A percentile compares a stretch with the other conserved stretches of the same genome.
Conservation (phyloP, 129 eudicot genomes). For the Deinandra increscens region DNA sequence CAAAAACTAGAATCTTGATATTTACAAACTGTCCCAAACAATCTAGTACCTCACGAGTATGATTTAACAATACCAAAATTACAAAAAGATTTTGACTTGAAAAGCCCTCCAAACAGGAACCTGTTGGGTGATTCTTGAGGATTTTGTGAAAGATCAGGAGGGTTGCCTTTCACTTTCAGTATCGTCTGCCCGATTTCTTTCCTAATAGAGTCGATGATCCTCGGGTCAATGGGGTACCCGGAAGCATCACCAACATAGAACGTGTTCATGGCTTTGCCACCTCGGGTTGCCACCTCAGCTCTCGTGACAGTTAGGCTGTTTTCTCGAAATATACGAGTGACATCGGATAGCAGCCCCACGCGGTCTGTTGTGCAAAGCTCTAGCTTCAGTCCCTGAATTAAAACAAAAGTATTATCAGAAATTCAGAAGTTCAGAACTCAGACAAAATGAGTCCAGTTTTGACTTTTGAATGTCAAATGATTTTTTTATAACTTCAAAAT, state of each 20-base stretch:
- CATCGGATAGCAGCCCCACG: conserved; percentile 79
- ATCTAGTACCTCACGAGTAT: conserved; percentile 48
- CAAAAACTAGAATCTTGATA: conserved; percentile 27
- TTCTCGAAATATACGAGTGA: conserved; percentile 88
- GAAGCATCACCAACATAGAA: conserved; percentile 87
- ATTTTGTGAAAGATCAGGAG: conserved; percentile 35
- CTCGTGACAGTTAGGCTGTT: conserved; percentile 79
- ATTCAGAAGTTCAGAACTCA: too few species aligned
- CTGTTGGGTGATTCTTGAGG: conserved; percentile 90
- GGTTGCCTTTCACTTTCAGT: conserved; percentile 70
- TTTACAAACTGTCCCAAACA: conserved; percentile 8
- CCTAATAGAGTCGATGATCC: conserved; percentile 79
- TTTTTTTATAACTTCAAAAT: conserved; percentile 1
- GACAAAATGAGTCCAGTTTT: conserved; percentile 2
- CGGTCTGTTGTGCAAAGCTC: conserved; percentile 92
- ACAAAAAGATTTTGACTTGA: conserved; percentile 82
- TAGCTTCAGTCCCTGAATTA: conserved; percentile 76
- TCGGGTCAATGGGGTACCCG: conserved; percentile 82
- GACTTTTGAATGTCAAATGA: conserved; percentile 7
- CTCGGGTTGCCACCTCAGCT: conserved; percentile 85
- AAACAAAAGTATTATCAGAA: conserved; percentile 11
- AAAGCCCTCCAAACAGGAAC: conserved; percentile 89
- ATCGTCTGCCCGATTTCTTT: conserved; percentile 86
- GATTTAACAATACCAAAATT: conserved; percentile 89
- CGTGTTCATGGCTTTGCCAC: conserved; percentile 80